These are phyloP conservation scores for Plantago rigida DNA, from an alignment of 305 asterid genomes.

Conservation along the genomic window DNA sequence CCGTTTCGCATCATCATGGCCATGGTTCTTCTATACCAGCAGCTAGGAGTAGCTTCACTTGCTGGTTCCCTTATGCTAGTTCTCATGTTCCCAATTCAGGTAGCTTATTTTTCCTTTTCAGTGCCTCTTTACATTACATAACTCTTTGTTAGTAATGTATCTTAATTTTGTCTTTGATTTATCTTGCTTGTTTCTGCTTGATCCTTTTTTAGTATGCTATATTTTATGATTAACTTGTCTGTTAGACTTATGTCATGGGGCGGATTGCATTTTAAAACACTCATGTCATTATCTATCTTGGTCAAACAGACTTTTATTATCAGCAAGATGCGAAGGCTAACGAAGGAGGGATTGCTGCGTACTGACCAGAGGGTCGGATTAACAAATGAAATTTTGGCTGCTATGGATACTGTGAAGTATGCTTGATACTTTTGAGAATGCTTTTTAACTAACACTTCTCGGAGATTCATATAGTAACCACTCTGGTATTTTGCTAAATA, in stretches of 20 bases:
- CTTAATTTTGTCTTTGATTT: constrained; percentile 13
- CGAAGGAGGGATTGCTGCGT: constrained; percentile 73
- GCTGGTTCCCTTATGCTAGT: constrained; percentile 68
- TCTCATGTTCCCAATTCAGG: constrained; percentile 89
- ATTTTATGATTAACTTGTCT: neutral
- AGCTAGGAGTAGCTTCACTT: constrained; percentile 77
- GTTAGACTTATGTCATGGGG: constrained; percentile 14
- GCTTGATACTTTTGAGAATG: constrained; percentile 16
- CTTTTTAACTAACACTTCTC: constrained; percentile 11
- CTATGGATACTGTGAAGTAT: constrained; percentile 97
- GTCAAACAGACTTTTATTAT: constrained; percentile 62
- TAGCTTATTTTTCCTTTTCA: constrained; percentile 28
- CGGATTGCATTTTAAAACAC: constrained; percentile 8
- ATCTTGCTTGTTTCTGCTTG: constrained; percentile 15
- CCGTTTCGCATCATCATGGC: constrained; percentile 79
- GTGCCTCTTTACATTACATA: neutral
- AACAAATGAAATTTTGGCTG: constrained; percentile 82
- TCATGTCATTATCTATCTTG: constrained; percentile 24
- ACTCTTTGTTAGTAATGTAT: neutral
- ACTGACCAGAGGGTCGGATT: constrained; percentile 94
- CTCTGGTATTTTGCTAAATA: constrained; percentile 21
- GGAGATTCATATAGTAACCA: constrained; percentile 13
- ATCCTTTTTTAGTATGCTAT: neutral
- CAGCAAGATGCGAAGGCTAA: constrained; percentile 68
- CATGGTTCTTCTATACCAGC: constrained; percentile 82